Evolutionary conservation across 441 rosid species (phyloP).

Genomic region (Populus trichocarpa): DNA sequence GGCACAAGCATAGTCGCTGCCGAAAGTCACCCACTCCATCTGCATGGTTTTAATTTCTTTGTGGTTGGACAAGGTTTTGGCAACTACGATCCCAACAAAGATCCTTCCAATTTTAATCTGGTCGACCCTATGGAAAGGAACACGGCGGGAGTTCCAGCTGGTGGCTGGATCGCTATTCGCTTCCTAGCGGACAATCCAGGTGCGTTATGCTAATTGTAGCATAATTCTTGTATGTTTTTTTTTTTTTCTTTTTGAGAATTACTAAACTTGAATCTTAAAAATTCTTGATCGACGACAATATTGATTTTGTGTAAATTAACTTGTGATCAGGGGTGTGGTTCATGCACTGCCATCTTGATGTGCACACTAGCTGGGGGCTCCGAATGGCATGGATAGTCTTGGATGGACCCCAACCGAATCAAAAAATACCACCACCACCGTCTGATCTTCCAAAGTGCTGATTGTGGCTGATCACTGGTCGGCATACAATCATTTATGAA

Average conservation of each 20-base stretch:
- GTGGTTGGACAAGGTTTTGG: conserved; percentile 70
- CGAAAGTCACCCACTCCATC: conserved; percentile 72
- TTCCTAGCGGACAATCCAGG: conserved; percentile 67
- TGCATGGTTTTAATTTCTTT: conserved; percentile 66
- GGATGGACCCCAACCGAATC: conserved; percentile 39
- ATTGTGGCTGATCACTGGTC: conserved; percentile 13
- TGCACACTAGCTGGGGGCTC: conserved; percentile 53
- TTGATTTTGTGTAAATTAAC: background rate
- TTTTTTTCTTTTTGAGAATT: no score
- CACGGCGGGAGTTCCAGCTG: conserved; percentile 59
- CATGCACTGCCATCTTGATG: conserved; percentile 54
- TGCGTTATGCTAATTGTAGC: background rate
- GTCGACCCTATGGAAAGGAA: conserved; percentile 61
- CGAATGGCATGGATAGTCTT: conserved; percentile 50
- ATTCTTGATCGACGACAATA: background rate
- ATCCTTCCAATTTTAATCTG: conserved; percentile 51
- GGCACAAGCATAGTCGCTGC: conserved; percentile 68
- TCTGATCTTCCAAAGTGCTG: conserved; percentile 57
- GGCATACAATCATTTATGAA: background rate
- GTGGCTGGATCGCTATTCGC: conserved; percentile 67
- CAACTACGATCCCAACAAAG: conserved; percentile 45
- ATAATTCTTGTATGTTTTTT: no score
- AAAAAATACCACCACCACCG: conserved; percentile 44
- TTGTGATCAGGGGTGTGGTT: conserved; percentile 41
- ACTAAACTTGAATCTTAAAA: background rate